Evolutionary conservation across 208 protist species (phyloP).

Genomic region (Histomonas meleagridis): DNA sequence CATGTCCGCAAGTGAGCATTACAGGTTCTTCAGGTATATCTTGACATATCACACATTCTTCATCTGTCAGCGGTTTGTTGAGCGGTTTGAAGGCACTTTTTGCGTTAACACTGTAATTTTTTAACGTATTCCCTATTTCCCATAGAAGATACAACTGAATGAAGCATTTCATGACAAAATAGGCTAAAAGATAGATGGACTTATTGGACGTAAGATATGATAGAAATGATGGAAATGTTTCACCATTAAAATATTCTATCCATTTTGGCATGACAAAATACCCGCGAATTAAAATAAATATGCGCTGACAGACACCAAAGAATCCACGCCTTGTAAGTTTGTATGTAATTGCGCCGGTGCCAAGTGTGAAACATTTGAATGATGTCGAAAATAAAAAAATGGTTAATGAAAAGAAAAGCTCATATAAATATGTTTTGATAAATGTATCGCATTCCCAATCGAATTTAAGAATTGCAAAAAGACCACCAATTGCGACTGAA

Average conservation of each 20-base stretch:
- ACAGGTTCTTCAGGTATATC: neutral
- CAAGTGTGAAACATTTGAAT: neutral
- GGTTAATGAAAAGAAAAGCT: neutral
- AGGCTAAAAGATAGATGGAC: too few relatives aligned
- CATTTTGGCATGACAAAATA: neutral
- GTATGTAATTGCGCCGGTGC: neutral
- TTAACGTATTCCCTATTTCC: neutral
- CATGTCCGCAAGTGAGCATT: neutral
- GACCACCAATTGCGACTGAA: neutral
- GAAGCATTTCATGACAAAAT: conserved; percentile 5
- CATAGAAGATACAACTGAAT: neutral
- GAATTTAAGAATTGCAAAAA: neutral
- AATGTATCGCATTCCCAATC: neutral
- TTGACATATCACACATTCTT: neutral
- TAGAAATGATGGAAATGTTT: too few relatives aligned
- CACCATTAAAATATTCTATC: too few relatives aligned
- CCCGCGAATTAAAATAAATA: neutral
- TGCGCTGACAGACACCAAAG: neutral
- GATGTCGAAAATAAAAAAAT: neutral
- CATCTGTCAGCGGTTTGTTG: too few relatives aligned
- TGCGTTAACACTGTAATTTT: neutral
- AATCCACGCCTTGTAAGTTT: neutral
- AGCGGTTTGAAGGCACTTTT: neutral
- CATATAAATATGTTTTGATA: neutral
- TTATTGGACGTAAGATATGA: too few relatives aligned